Base-by-base conservation (phyloP, 495 filamentous ascomycete species). In the Trichodelitschia bisporula region DNA sequence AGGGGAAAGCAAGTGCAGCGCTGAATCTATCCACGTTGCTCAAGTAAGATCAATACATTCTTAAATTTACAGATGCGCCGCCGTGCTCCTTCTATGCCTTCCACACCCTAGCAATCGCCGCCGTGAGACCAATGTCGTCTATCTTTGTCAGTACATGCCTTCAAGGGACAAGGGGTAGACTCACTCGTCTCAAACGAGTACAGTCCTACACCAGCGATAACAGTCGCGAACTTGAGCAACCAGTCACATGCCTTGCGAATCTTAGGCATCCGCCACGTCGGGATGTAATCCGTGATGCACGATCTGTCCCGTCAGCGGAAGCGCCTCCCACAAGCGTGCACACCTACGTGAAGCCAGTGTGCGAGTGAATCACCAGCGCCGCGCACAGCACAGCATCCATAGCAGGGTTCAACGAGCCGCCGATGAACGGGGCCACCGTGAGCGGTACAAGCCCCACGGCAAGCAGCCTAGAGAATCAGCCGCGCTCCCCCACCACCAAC, bases 131-230 rank as follows among this genome's bases (percentile, higher is more conserved):
- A 23, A 97, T 80, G 43, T 97, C 86, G n/a, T n/a, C n/a, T n/a
- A n/a, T n/a, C n/a, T n/a, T n/a, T n/a, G n/a, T n/a, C n/a, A n/a
- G n/a, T n/a, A n/a, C n/a, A n/a, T n/a, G n/a, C n/a, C n/a, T n/a
- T n/a, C n/a, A n/a, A n/a, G n/a, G n/a, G n/a, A n/a, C n/a, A n/a
- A n/a, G n/a, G n/a, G n/a, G n/a, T n/a, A n/a, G n/a, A n/a, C n/a
- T n/a, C n/a, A 47, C 91, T 93, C n/a, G 86, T 97, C 69, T 97
- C 83, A 48, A 95, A 93, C 58, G 92, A 82, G 55, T 95, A 97
- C 34, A 93, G 61, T 29, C 83, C 84, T 40, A 90, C 57, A 16
- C 72, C 78, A 23, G 86, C 84, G 30, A 75, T 55, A 30, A 77
- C 54, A 20, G 89, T 90, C 39, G 66, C 69, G 31, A 58, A 61